Percentiles rank a stretch among this genome's conserved stretches.
Evolutionary conservation across 2,329 filamentous ascomycete genomes (phyloP).

Genomic region (Fonsecaea nubica): DNA sequence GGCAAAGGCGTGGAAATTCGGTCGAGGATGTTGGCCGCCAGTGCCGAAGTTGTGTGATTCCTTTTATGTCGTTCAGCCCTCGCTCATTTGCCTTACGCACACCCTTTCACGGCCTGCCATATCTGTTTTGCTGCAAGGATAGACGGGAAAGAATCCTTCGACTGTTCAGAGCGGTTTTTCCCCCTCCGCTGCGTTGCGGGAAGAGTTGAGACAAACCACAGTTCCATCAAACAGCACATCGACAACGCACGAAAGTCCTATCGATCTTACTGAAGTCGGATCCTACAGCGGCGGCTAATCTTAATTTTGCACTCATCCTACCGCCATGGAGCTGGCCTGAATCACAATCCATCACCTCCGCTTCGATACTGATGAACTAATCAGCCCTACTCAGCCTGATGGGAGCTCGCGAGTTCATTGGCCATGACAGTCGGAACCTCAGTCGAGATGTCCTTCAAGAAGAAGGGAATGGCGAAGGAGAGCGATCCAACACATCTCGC

Average conservation of each 20-base stretch:
- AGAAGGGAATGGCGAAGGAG: slow-evolving; percentile 4
- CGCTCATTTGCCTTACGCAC: background rate
- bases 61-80: slow-evolving; percentile 4
- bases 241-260: background rate
- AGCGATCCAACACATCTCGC: background rate
- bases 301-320: background rate
- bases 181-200: background rate
- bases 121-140: background rate
- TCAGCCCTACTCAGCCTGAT: slow-evolving; percentile 23
- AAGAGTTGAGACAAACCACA: background rate
- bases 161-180: background rate
- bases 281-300: background rate
- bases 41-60: background rate
- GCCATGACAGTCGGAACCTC: slow-evolving; percentile 7
- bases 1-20: slow-evolving; percentile 3
- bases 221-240: background rate
- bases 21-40: background rate
- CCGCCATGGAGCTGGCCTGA: background rate
- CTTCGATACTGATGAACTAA: background rate
- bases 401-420: slow-evolving; percentile 15
- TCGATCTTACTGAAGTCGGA: background rate
- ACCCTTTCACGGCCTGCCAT: background rate
- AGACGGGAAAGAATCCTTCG: background rate
- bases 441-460: slow-evolving; percentile 4
- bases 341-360: background rate